A percentile compares a stretch with the other conserved stretches of the same genome.
These are phyloP conservation scores for Thielaviopsis euricoi DNA, from an alignment of 2,329 filamentous ascomycete genomes.

Conservation along the genomic window DNA sequence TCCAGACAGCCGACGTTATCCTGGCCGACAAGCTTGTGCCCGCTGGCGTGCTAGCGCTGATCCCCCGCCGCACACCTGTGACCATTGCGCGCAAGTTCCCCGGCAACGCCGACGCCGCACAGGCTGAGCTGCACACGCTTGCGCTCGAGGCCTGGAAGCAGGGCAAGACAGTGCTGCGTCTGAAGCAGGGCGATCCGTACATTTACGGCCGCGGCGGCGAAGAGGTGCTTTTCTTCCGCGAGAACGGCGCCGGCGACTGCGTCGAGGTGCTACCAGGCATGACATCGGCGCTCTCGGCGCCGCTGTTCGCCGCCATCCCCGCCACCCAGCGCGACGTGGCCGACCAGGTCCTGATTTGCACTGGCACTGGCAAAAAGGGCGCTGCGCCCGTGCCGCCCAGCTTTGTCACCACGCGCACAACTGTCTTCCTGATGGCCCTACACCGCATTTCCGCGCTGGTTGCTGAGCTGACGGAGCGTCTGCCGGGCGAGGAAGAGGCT, in stretches of 20 bases:
- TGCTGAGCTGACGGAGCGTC: slow-evolving; percentile 42
- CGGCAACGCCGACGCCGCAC: slow-evolving; percentile 84
- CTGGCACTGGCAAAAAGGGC: slow-evolving; percentile 85
- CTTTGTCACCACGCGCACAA: slow-evolving; percentile 60
- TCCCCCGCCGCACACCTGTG: slow-evolving; percentile 76
- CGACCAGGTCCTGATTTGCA: slow-evolving; percentile 92
- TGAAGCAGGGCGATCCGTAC: slow-evolving; percentile 96
- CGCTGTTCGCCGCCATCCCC: slow-evolving; percentile 76
- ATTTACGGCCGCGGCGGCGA: slow-evolving; percentile 91
- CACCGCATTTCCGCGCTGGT: slow-evolving; percentile 68
- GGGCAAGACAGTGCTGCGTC: slow-evolving; percentile 67
- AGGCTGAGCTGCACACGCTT: slow-evolving; percentile 70
- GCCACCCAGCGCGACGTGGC: slow-evolving; percentile 77
- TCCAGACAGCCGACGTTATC: slow-evolving; percentile 58
- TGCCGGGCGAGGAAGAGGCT: slow-evolving; percentile 16
- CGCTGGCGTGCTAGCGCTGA: slow-evolving; percentile 67
- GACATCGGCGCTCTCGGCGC: slow-evolving; percentile 72
- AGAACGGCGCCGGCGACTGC: slow-evolving; percentile 46
- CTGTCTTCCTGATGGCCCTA: slow-evolving; percentile 89
- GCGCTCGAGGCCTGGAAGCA: slow-evolving; percentile 48
- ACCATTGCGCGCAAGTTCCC: slow-evolving; percentile 95
- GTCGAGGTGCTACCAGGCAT: slow-evolving; percentile 71
- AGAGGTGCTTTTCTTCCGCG: slow-evolving; percentile 71
- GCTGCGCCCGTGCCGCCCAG: slow-evolving; percentile 65
- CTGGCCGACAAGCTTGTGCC: slow-evolving; percentile 79